Base-by-base conservation (phyloP, 2,329 filamentous ascomycete genomes). In the Colletotrichum spaethianum region DNA sequence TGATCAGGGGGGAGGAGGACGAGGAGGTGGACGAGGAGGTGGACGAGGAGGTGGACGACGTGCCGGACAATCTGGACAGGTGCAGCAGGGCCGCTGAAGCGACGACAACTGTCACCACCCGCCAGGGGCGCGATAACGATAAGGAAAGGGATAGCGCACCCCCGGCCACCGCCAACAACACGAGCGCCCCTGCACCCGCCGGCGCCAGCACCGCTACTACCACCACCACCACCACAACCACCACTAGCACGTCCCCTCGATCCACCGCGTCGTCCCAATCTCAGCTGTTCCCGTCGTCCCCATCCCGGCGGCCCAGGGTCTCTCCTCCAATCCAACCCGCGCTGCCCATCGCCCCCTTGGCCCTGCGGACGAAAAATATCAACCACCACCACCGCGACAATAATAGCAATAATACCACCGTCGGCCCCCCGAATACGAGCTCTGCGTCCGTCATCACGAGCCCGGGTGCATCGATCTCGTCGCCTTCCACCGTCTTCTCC, bases 361-460 rank as follows among this genome's bases (percentile, higher is more conserved):
- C 64, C 57, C 57, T 68, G 50, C 57, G 44, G 23, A 69, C 69
- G 46, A 63, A 72, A 69, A 72, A 63, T 60, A 63, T 69, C 59
- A 36, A 16, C 55, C 28, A 36, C 42, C 28, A 36, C 42, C 36
- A 14, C 44, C 18, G 11, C 38, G 20, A 53, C 42, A 28, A 23
- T 38, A 50, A 63, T 63, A 38, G 20, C 57, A 53, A 69, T 42
- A 67, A 69, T 42, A 67, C 26, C 46, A 40, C 57, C 40, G 57
- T 26, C 44, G 46, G 9, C n/a, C 33, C 44, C 67, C 61, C 52
- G 65, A 64, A 72, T 63, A 72, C 69, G 69, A 69, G 69, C 59
- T 57, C 36, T 53, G 52, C 26, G 23, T 59, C 68, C 50, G 16
- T 42, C 33, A 59, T 69, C 65, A 69, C 69, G 52, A 69, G 65